These are phyloP conservation scores for Zanthoxylum bungeanum DNA, from an alignment of 345 rosid genomes.

Conservation along the genomic window DNA sequence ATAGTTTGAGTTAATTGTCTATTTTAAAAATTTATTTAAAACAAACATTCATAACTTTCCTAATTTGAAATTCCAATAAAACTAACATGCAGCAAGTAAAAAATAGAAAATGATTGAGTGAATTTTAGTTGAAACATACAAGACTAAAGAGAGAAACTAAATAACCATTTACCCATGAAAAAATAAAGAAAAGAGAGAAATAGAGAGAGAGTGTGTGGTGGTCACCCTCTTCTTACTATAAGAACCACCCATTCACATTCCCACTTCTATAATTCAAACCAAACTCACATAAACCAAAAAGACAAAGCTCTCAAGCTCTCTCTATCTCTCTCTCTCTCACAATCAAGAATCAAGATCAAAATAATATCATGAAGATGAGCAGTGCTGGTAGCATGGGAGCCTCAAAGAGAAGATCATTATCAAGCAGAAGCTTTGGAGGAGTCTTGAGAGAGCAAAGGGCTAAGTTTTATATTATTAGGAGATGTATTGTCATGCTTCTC, in stretches of 20 bases:
- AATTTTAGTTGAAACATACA: too few species aligned
- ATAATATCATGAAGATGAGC: conserved; percentile 57
- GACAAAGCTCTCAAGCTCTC: not conserved
- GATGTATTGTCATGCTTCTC: conserved; percentile 85
- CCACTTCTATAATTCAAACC: conserved; percentile 23
- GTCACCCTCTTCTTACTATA: conserved; percentile 29
- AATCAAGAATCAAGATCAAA: too few species aligned
- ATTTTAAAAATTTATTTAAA: too few species aligned
- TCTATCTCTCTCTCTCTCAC: not conserved
- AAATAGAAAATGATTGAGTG: too few species aligned
- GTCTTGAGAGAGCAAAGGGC: conserved; percentile 82
- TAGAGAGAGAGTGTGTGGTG: too few species aligned
- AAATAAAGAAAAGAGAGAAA: too few species aligned
- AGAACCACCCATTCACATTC: conserved; percentile 21
- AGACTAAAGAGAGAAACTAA: too few species aligned
- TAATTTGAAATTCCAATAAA: too few species aligned
- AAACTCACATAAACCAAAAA: not conserved
- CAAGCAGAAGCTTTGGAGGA: conserved; percentile 67
- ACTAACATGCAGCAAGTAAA: too few species aligned
- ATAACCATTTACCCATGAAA: too few species aligned
- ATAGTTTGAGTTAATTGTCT: too few species aligned
- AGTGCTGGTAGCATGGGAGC: conserved; percentile 46
- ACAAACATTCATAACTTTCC: too few species aligned
- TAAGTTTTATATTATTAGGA: conserved; percentile 71
- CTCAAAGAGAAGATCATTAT: conserved; percentile 56